These are phyloP conservation scores for Saururus chinensis DNA, from an alignment of 164 flowering plant genomes.

Conservation along the genomic window DNA sequence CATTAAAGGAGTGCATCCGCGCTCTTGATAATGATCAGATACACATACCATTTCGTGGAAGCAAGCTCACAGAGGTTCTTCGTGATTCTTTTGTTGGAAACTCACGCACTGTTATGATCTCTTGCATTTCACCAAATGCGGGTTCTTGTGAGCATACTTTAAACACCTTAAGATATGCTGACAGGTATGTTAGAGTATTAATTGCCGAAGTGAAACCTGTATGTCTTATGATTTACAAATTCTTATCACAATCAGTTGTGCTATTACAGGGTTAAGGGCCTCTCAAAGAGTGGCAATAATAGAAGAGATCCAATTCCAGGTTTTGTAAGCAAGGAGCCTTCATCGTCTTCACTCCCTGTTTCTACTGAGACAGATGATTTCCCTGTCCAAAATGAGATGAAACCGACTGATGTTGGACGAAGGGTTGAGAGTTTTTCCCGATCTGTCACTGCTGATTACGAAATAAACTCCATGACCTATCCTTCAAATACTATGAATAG, in stretches of 20 bases:
- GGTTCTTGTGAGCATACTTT: constrained; percentile 99
- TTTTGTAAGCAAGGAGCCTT: constrained; percentile 38
- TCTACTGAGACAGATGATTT: constrained; percentile 38
- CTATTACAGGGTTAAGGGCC: constrained; percentile 75
- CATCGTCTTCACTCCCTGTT: constrained; percentile 32
- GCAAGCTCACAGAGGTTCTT: constrained; percentile 99
- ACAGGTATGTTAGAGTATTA: constrained; percentile 35
- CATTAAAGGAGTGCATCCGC: constrained; percentile 97
- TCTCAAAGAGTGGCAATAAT: constrained; percentile 74
- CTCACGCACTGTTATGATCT: constrained; percentile 96
- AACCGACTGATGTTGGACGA: constrained; percentile 36
- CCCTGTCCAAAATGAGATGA: constrained; percentile 45
- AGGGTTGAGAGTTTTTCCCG: constrained; percentile 36
- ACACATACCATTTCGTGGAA: constrained; percentile 99
- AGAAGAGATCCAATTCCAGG: constrained; percentile 53
- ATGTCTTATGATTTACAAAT: neutral
- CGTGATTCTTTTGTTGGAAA: constrained; percentile 99
- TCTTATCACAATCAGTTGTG: constrained; percentile 1
- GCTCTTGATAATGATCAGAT: constrained; percentile 99
- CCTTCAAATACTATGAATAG: constrained; percentile 27
- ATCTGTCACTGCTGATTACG: constrained; percentile 30
- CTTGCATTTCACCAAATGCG: constrained; percentile 98
- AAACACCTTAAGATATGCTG: constrained; percentile 98
- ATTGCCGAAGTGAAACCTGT: neutral
- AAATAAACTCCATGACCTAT: constrained; percentile 27